Evolutionary conservation across 495 filamentous ascomycete genomes (phyloP).

Genomic region (Trichoderma virens): DNA sequence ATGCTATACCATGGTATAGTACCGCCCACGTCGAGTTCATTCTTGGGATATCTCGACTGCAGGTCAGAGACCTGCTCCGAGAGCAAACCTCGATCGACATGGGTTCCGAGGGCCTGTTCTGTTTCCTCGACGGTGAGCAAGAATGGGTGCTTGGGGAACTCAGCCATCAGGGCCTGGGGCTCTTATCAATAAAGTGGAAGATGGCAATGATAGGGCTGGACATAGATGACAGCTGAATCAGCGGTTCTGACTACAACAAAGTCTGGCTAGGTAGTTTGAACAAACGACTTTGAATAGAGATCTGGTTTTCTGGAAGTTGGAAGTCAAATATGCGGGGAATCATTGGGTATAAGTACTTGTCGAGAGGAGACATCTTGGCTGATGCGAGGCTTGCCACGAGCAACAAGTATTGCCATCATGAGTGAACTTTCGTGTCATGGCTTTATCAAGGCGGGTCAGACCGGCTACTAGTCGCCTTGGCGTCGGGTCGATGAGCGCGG

Average conservation of each 20-base stretch:
- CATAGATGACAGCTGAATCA: neutral
- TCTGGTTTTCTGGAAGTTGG: neutral
- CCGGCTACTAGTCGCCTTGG: neutral
- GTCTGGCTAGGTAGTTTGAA: neutral
- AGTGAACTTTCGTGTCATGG: neutral
- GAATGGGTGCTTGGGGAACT: slow-evolving; percentile 44
- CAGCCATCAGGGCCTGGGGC: slow-evolving; percentile 25
- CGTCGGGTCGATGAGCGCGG: neutral
- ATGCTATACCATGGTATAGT: slow-evolving; percentile 57
- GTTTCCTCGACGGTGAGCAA: slow-evolving; percentile 46
- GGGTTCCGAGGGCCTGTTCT: slow-evolving; percentile 40
- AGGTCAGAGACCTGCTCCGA: slow-evolving; percentile 40
- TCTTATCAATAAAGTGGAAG: neutral
- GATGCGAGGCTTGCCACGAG: neutral
- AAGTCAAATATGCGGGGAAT: neutral
- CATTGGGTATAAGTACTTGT: neutral
- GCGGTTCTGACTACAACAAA: too few relatives aligned
- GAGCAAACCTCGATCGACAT: slow-evolving; percentile 52
- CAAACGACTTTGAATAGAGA: neutral
- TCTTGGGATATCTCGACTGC: slow-evolving; percentile 47
- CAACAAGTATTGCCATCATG: neutral
- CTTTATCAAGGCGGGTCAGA: neutral
- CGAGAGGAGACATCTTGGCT: neutral
- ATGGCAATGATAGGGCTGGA: neutral
- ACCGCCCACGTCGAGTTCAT: slow-evolving; percentile 55